Evolutionary conservation across 208 protist species (phyloP).

Genomic region (Wallacemonas sp.): DNA sequence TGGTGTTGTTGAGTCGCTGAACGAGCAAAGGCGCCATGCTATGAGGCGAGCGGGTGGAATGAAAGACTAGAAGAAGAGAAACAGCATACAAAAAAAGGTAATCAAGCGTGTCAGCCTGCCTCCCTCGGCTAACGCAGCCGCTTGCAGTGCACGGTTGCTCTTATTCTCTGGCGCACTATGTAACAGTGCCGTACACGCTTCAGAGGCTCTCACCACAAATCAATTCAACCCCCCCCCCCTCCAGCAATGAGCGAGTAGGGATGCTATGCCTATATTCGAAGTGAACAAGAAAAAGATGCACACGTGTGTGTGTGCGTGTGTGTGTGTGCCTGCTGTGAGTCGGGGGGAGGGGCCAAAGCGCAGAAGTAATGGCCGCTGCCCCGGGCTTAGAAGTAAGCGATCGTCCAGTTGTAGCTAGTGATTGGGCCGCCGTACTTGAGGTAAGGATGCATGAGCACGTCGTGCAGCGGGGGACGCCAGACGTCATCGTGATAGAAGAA

Average conservation of each 20-base stretch:
- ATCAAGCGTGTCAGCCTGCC: too few relatives aligned
- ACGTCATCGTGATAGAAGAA: constrained; percentile 93
- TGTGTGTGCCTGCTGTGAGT: not conserved
- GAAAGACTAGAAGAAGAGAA: not conserved
- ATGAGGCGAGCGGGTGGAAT: too few relatives aligned
- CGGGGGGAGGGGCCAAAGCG: too few relatives aligned
- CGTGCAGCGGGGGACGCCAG: constrained; percentile 85
- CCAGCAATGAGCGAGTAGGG: constrained; percentile 6
- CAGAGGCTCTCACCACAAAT: too few relatives aligned
- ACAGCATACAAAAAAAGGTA: too few relatives aligned
- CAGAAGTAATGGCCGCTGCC: too few relatives aligned
- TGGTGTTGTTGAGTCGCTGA: too few relatives aligned
- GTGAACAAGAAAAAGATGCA: constrained; percentile 12
- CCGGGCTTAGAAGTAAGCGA: constrained; percentile 82
- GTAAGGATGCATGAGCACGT: constrained; percentile 89
- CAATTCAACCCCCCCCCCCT: too few relatives aligned
- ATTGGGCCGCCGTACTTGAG: constrained; percentile 82
- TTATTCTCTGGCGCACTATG: too few relatives aligned
- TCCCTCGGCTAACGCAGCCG: too few relatives aligned
- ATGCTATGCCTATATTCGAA: constrained; percentile 9
- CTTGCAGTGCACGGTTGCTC: too few relatives aligned
- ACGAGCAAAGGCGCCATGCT: too few relatives aligned
- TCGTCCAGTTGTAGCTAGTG: constrained; percentile 90
- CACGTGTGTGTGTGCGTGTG: not conserved
- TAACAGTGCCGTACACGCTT: not conserved